phyloP scores from a whole-genome alignment of 805 yeast species.

The Starmerella sirachaensis region DNA sequence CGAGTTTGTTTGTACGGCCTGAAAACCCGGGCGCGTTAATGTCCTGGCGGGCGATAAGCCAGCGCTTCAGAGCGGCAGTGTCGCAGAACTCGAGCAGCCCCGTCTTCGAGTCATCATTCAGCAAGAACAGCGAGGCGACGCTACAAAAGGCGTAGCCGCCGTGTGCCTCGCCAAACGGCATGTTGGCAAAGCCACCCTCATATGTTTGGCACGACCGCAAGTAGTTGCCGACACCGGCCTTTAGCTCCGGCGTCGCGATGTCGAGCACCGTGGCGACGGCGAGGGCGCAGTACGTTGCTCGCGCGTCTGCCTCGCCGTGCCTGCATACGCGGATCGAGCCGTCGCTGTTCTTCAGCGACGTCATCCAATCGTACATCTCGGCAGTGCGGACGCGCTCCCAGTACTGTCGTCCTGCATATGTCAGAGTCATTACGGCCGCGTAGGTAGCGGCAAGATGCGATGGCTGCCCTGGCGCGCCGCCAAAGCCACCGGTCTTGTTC shows the following conservation, averaged over 20 bases:
- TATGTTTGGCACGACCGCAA: slow-evolving; percentile 64
- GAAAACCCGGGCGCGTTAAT: slow-evolving; percentile 72
- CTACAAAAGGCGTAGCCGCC: slow-evolving; percentile 96
- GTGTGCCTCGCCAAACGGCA: slow-evolving; percentile 80
- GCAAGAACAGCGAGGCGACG: slow-evolving; percentile 45
- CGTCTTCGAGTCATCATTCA: slow-evolving; percentile 30
- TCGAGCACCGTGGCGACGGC: slow-evolving; percentile 54
- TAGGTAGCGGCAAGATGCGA: slow-evolving; percentile 80
- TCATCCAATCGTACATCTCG: slow-evolving; percentile 50
- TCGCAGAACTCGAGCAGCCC: slow-evolving; percentile 33
- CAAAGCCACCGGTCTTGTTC: slow-evolving; percentile 50
- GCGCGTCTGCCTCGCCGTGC: slow-evolving; percentile 68
- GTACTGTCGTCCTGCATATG: slow-evolving; percentile 35
- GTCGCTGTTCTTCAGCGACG: slow-evolving; percentile 46
- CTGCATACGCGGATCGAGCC: slow-evolving; percentile 70
- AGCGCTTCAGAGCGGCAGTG: slow-evolving; percentile 39
- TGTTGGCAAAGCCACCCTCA: slow-evolving; percentile 93
- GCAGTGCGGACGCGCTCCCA: slow-evolving; percentile 38
- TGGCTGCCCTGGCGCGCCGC: slow-evolving; percentile 73
- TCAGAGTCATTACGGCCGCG: slow-evolving; percentile 58
- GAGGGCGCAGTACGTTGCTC: slow-evolving; percentile 83
- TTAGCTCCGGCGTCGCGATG: slow-evolving; percentile 41
- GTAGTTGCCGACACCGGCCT: slow-evolving; percentile 46
- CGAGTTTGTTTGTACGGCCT: slow-evolving; percentile 86
- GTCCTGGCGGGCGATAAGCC: slow-evolving; percentile 58